A percentile compares a stretch with the other conserved stretches of the same genome.
Evolutionary conservation across 768 basidiomycete genomes (phyloP).

Genomic region (Suillus alpinus): DNA sequence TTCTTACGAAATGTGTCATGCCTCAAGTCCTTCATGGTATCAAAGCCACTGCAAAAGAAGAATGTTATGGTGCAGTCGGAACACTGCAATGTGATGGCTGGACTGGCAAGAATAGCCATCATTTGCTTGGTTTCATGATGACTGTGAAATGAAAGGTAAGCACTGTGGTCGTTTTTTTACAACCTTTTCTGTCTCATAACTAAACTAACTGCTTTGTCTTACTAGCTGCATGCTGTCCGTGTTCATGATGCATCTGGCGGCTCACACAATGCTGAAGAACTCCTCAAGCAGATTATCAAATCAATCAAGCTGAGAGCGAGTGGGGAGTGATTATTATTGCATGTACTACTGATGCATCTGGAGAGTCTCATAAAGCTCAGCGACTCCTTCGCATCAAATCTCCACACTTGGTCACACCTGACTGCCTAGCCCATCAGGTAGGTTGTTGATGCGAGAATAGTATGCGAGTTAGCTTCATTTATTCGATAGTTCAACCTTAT

Average conservation of each 20-base stretch:
- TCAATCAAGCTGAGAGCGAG: slow-evolving; percentile 19
- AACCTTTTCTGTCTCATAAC: too few relatives aligned
- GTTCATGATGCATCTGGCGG: slow-evolving; percentile 33
- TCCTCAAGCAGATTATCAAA: slow-evolving; percentile 21
- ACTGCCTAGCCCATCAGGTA: slow-evolving; percentile 41
- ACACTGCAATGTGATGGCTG: slow-evolving; percentile 37
- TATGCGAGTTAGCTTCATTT: background rate
- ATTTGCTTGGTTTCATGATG: slow-evolving; percentile 34
- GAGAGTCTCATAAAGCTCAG: slow-evolving; percentile 30
- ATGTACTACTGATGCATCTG: slow-evolving; percentile 32
- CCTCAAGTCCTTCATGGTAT: slow-evolving; percentile 8
- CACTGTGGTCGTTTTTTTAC: background rate
- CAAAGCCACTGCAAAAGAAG: background rate
- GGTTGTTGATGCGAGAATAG: background rate
- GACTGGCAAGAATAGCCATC: slow-evolving; percentile 31
- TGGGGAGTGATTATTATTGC: slow-evolving; percentile 25
- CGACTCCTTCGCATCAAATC: slow-evolving; percentile 14
- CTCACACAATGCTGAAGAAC: slow-evolving; percentile 29
- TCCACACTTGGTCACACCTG: slow-evolving; percentile 27
- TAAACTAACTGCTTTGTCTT: background rate
- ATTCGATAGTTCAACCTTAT: slow-evolving; percentile 37
- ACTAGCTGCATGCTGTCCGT: slow-evolving; percentile 27
- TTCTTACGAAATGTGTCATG: slow-evolving; percentile 23
- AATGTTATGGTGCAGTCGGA: slow-evolving; percentile 12
- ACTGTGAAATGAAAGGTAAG: slow-evolving; percentile 19